Base-by-base conservation (phyloP, 495 filamentous ascomycete genomes). In the Elasticomyces elasticus region DNA sequence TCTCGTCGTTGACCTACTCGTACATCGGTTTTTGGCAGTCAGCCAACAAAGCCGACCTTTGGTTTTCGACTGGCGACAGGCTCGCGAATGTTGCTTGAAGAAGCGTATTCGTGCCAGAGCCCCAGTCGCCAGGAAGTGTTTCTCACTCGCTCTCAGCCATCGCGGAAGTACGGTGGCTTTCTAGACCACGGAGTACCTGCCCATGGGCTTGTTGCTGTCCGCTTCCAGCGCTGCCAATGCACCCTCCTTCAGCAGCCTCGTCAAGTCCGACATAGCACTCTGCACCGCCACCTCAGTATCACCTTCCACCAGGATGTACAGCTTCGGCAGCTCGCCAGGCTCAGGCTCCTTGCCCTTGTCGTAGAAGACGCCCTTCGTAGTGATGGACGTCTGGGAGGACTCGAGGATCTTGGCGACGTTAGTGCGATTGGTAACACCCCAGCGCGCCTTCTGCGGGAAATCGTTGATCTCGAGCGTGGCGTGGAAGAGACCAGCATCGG, bases 361-460 rank as follows among this genome's bases (percentile, higher is more conserved):
- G 60, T 96, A 97, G 69, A 84, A 97, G 51, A 73, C 91, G 52
- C 92, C 92, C 71, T 99, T 99, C 41, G 88, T 96, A 0, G 92
- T 99, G 68, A 99, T 99, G 3, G 87, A 94, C 6, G 89, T 95
- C 30, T 89, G 92, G 1, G 89, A 95, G 5, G 86, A 79, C 66
- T 99, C 92, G 49, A 99, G 78, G 51, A 99, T 95, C 74, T 96
- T 96, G 57, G 92, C 92, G 52, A 99, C 92, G 62, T 99, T 99
- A 5, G 94, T 99, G 40, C 92, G 81, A 65, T 99, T 99, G 45
- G 92, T 99, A 69, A 99, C 92, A 20, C 89, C 91, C 92, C 92
- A 99, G 52, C 92, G 81, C 58, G 94, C 92, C 80, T 97, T 96
- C 69, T 97, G 92, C 25, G 92, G 94, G 69, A 96, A 97, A 71